phyloP scores from a whole-genome alignment of 2,329 filamentous ascomycete genomes.

The Elsinoe australis region DNA sequence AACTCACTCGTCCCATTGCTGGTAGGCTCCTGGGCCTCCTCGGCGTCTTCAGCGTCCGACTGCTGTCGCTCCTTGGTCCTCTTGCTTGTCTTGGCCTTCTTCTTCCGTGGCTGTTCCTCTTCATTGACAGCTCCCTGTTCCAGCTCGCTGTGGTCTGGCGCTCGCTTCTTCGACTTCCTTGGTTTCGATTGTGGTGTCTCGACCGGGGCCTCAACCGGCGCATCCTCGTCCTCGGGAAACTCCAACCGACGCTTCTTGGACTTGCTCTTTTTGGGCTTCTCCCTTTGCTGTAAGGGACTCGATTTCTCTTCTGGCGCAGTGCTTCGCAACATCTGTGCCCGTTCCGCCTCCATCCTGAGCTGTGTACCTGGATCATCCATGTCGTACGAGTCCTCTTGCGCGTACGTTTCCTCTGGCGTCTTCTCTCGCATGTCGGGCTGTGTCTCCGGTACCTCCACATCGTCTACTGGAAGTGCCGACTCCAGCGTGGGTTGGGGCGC shows the following conservation, averaged over 20 bases:
- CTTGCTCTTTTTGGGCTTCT: constrained; percentile 13
- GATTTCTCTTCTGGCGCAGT: background rate
- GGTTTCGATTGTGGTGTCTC: too few species aligned
- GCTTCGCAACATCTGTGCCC: background rate
- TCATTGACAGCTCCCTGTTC: too few species aligned
- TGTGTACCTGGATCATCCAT: constrained; percentile 15
- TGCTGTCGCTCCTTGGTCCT: constrained; percentile 15
- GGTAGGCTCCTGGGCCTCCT: background rate
- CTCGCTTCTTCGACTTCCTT: too few species aligned
- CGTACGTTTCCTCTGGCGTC: background rate
- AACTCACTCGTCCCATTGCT: too few species aligned
- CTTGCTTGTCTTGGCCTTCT: too few species aligned
- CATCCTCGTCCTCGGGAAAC: too few species aligned
- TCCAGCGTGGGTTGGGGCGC: background rate
- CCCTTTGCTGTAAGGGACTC: background rate
- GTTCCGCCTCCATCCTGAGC: constrained; percentile 10
- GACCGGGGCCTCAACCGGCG: too few species aligned
- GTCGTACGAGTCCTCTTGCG: constrained; percentile 1
- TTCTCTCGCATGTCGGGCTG: constrained; percentile 5
- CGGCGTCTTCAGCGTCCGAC: background rate
- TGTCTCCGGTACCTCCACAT: constrained; percentile 17
- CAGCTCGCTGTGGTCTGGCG: too few species aligned
- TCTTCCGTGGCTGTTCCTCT: too few species aligned
- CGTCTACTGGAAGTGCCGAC: background rate
- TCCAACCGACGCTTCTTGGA: too few species aligned